These are phyloP conservation scores for Candida xiaguanensis DNA, from an alignment of 805 yeast genomes.

Conservation along the genomic window DNA sequence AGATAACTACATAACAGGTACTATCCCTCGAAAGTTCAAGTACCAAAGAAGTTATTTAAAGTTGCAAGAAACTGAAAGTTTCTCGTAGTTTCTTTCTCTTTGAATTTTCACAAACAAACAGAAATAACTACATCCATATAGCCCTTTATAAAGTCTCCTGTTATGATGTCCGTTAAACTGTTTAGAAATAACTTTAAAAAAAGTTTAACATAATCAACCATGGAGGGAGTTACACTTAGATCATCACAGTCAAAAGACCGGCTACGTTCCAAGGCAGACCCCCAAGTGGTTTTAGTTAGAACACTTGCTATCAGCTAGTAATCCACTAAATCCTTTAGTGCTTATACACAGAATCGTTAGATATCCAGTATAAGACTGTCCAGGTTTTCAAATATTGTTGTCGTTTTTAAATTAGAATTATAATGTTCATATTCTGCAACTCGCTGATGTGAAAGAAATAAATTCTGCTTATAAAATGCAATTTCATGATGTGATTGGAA, in stretches of 20 bases:
- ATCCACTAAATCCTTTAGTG: too few species aligned
- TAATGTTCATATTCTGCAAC: too few species aligned
- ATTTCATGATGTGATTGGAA: too few species aligned
- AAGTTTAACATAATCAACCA: constrained; percentile 5
- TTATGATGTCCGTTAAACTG: constrained; percentile 4
- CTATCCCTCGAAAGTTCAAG: neutral
- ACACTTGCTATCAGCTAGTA: constrained; percentile 6
- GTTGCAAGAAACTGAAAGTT: constrained; percentile 4
- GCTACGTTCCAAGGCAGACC: constrained; percentile 3
- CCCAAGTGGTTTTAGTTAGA: constrained; percentile 5
- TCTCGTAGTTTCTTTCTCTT: neutral
- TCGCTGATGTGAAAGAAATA: too few species aligned
- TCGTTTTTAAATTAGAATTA: too few species aligned
- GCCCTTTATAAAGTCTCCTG: constrained; percentile 5
- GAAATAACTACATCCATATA: constrained; percentile 3
- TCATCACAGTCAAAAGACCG: constrained; percentile 1
- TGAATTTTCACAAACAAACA: neutral
- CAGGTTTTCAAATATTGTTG: too few species aligned
- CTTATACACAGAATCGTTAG: too few species aligned
- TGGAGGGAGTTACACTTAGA: constrained; percentile 5
- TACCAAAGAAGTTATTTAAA: constrained; percentile 2
- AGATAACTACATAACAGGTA: constrained; percentile 3
- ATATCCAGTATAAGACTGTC: too few species aligned
- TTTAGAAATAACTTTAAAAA: neutral
- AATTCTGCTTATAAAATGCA: too few species aligned